Base-by-base conservation (phyloP, 352 stramenopile species). In the Pythium oligandrum region DNA sequence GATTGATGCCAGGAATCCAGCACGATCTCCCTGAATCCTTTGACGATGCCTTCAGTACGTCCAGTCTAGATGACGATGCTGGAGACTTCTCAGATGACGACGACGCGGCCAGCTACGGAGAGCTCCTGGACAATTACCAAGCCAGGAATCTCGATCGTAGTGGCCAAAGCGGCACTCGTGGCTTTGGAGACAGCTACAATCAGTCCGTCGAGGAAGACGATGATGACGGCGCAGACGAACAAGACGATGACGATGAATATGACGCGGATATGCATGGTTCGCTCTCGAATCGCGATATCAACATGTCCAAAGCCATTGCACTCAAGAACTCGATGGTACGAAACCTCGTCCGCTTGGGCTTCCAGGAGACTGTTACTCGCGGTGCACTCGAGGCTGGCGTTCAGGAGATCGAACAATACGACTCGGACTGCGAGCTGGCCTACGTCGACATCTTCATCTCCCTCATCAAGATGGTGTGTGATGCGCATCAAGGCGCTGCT, bases 401-500 rank as follows among this genome's bases (percentile, higher is more conserved):
- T 34, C 61, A 72, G 4, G 76, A 91, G 45, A 83, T 89, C 40
- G 64, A 80, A 32, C 70, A 91, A 38, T 88, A 83, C 33, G 78
- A 88, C 40, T 72, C 63, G 0, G 75, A 91, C 49, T 88, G 75
- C 45, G 80, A 91, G 48, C 59, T 91, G 33, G 80, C 78, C 7
- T 89, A 91, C 53, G 74, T 84, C n/a, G 81, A 91, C 52, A 87
- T 91, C 42, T 91, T 91, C 55, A 73, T 89, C 53, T 80, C 68
- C 2, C 57, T 91, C 10, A 63, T 91, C 26, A 86, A 87, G 57
- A 80, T 87, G 54, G 75, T 91, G 2, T 83, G 74, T 34, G 78
- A 91, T 34, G 76, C 81, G n/a, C 81, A 91, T 47, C 45, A 63
- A 11, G 55, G 54, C 11, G 40, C 54, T 17, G 39, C 40, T 3